A percentile compares a stretch with the other conserved stretches of the same genome.
Conservation (phyloP, 2,329 filamentous ascomycete genomes). For the Catunica adiposa region DNA sequence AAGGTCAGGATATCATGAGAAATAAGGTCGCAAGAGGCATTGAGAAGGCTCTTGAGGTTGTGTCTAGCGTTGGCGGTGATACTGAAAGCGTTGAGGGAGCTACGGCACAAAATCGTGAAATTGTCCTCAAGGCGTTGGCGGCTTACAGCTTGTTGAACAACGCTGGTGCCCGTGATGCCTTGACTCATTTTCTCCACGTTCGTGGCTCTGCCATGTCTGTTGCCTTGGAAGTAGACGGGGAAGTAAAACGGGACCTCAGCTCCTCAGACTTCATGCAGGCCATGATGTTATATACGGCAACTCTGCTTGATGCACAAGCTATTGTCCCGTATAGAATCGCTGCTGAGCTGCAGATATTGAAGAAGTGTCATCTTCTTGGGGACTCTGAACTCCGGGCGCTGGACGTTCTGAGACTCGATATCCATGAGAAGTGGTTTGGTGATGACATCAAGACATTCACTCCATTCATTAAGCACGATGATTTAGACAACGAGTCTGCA, state of each 20-base stretch:
- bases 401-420: constrained; percentile 58
- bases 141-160: constrained; percentile 72
- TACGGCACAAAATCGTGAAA: constrained; percentile 23
- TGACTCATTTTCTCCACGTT: constrained; percentile 62
- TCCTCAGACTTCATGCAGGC: constrained; percentile 41
- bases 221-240: constrained; percentile 34
- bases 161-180: constrained; percentile 60
- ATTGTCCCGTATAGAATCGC: constrained; percentile 58
- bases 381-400: constrained; percentile 49
- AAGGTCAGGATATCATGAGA: constrained; percentile 44
- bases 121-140: constrained; percentile 56
- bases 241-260: constrained; percentile 25
- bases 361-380: constrained; percentile 53
- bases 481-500: constrained; percentile 45
- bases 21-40: constrained; percentile 49
- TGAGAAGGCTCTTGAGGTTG: constrained; percentile 49
- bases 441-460: constrained; percentile 73
- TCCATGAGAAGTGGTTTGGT: constrained; percentile 64
- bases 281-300: constrained; percentile 58
- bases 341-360: constrained; percentile 51
- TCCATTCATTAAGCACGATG: constrained; percentile 72
- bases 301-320: constrained; percentile 59
- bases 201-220: constrained; percentile 51
- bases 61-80: constrained; percentile 29
- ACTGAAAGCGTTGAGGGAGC: background rate